Percentiles rank a stretch among this genome's conserved stretches.
Conservation (phyloP, 2,329 filamentous ascomycete species). For the Aspergillus spinulosporus region DNA sequence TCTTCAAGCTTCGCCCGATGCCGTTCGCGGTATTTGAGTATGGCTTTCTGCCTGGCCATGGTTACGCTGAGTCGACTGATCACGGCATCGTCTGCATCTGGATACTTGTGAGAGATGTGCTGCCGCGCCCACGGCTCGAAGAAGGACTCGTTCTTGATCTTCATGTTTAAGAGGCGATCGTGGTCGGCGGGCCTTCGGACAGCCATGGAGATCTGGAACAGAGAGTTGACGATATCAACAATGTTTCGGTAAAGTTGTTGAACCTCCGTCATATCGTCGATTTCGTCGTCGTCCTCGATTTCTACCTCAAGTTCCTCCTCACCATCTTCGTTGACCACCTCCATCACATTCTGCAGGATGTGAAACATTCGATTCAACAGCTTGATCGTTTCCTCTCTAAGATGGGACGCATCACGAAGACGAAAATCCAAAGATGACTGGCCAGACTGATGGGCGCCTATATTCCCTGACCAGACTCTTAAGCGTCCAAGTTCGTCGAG, state of each 20-base stretch:
- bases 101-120: slow-evolving; percentile 8
- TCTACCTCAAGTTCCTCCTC: no score
- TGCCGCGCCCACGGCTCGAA: not conserved
- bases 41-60: slow-evolving; percentile 38
- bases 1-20: slow-evolving; percentile 36
- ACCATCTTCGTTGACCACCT: no score
- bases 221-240: not conserved
- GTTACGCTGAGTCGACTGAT: slow-evolving; percentile 32
- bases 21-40: slow-evolving; percentile 41
- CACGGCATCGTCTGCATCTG: slow-evolving; percentile 13
- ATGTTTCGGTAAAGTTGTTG: not conserved
- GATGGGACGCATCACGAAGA: slow-evolving; percentile 30
- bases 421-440: slow-evolving; percentile 34
- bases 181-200: slow-evolving; percentile 1
- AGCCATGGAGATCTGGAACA: slow-evolving; percentile 6
- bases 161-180: not conserved
- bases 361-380: not conserved
- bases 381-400: slow-evolving; percentile 8
- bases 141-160: not conserved
- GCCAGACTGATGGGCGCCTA: slow-evolving; percentile 31
- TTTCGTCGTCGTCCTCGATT: not conserved
- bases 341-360: not conserved
- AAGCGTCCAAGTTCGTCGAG: slow-evolving; percentile 25
- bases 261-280: not conserved
- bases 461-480: slow-evolving; percentile 33